A percentile compares a stretch with the other conserved stretches of the same genome.
Conservation (phyloP, 495 filamentous ascomycete genomes). For the Echria macrotheca region DNA sequence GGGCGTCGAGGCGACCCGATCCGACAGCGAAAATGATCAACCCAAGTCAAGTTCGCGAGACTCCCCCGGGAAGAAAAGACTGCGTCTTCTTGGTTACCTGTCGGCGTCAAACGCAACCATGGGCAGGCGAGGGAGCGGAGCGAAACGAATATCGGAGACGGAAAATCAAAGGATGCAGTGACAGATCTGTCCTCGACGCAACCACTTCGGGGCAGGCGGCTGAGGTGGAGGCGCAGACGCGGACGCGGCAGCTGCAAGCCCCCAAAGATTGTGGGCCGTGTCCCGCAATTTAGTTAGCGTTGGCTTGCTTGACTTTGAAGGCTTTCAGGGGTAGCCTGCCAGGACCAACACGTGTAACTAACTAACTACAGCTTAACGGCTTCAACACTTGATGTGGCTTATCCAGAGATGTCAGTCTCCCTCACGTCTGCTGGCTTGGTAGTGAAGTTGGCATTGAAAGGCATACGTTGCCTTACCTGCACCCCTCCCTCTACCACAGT, state of each 20-base stretch:
- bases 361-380: no score
- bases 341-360: no score
- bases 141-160: not conserved
- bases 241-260: not conserved
- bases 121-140: conserved; percentile 5
- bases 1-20: not conserved
- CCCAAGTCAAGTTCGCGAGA: not conserved
- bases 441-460: no score
- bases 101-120: conserved; percentile 3
- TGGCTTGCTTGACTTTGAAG: no score
- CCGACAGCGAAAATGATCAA: not conserved
- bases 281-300: no score
- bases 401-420: no score
- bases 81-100: conserved; percentile 16
- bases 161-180: not conserved
- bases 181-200: conserved; percentile 1
- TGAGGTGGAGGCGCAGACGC: not conserved
- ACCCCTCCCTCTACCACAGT: no score
- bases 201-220: not conserved
- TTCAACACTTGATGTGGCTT: no score
- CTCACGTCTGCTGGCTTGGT: no score
- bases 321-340: no score
- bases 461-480: no score
- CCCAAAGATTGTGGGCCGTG: no score
- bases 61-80: not conserved